Conservation (phyloP, 2,329 filamentous ascomycete species). For the Monosporascus ibericus region DNA sequence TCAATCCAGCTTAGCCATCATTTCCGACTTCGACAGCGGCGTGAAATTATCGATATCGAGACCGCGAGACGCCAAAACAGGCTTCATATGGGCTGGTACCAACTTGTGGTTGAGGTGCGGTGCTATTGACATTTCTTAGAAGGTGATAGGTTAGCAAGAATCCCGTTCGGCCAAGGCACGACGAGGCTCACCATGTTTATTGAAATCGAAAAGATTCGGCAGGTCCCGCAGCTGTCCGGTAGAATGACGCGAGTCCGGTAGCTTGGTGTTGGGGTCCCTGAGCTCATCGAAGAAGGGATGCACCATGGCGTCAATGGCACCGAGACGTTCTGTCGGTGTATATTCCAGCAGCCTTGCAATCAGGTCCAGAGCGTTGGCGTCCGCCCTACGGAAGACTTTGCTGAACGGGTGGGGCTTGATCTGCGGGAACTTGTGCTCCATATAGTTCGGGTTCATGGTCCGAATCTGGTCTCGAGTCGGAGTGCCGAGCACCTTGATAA, state of each 20-base stretch:
- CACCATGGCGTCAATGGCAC: slow-evolving; percentile 92
- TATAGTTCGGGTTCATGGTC: slow-evolving; percentile 99
- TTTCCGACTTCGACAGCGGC: slow-evolving; percentile 86
- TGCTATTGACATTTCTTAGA: slow-evolving; percentile 96
- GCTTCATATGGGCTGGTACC: slow-evolving; percentile 75
- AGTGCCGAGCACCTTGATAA: slow-evolving; percentile 97
- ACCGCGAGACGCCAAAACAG: slow-evolving; percentile 67
- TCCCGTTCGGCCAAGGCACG: not conserved
- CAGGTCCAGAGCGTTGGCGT: slow-evolving; percentile 85
- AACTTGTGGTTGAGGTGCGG: slow-evolving; percentile 82
- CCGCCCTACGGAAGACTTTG: slow-evolving; percentile 98
- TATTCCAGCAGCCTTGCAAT: slow-evolving; percentile 94
- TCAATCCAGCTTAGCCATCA: slow-evolving; percentile 98
- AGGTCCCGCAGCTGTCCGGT: slow-evolving; percentile 75
- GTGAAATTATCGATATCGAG: slow-evolving; percentile 93
- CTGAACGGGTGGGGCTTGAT: slow-evolving; percentile 99
- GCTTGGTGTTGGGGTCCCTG: slow-evolving; percentile 79
- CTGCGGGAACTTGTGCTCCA: slow-evolving; percentile 99
- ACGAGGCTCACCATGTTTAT: slow-evolving; percentile 70
- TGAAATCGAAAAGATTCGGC: slow-evolving; percentile 87
- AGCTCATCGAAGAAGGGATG: slow-evolving; percentile 98
- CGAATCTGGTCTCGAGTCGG: slow-evolving; percentile 96
- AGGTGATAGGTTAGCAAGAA: slow-evolving; percentile 16
- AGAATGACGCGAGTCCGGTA: slow-evolving; percentile 90
- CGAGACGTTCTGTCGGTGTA: slow-evolving; percentile 90